phyloP scores from a whole-genome alignment of 2,329 filamentous ascomycete species.

The Diaporthe eres region DNA sequence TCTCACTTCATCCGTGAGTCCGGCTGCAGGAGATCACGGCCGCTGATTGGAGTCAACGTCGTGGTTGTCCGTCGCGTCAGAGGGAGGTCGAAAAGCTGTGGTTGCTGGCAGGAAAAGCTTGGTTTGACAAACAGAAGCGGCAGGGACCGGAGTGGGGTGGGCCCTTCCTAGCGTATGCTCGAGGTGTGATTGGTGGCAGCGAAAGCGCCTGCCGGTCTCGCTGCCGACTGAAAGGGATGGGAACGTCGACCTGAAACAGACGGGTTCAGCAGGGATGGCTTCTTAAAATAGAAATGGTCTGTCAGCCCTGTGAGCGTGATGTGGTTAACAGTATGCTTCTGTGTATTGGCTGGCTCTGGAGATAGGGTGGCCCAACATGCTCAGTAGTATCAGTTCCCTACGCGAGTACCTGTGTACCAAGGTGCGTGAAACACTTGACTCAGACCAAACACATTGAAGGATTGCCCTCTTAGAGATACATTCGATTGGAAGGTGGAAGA shows the following conservation, averaged over 20 bases:
- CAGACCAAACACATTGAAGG: not conserved
- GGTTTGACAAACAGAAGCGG: constrained; percentile 1
- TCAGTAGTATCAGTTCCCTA: not conserved
- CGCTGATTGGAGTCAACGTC: constrained; percentile 25
- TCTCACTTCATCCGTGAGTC: constrained; percentile 41
- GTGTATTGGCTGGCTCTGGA: not conserved
- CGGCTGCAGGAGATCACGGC: constrained; percentile 12
- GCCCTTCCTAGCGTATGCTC: not conserved
- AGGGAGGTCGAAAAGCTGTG: not conserved
- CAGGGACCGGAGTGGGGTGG: constrained; percentile 14
- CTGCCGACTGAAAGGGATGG: constrained; percentile 18
- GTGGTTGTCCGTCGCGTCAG: constrained; percentile 14
- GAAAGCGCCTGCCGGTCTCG: constrained; percentile 21
- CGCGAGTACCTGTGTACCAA: not conserved
- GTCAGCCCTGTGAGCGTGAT: constrained; percentile 30
- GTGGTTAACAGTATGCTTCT: not conserved
- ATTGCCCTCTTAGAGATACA: not conserved
- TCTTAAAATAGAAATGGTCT: constrained; percentile 35
- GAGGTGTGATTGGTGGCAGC: constrained; percentile 10
- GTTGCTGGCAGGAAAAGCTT: constrained; percentile 23
- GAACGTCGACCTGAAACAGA: constrained; percentile 32
- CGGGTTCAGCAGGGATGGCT: constrained; percentile 17
- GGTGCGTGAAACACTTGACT: constrained; percentile 14
- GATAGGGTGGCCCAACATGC: not conserved
- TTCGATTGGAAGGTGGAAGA: not conserved